Base-by-base conservation (phyloP, 768 basidiomycete genomes). In the Boletus patriciae region DNA sequence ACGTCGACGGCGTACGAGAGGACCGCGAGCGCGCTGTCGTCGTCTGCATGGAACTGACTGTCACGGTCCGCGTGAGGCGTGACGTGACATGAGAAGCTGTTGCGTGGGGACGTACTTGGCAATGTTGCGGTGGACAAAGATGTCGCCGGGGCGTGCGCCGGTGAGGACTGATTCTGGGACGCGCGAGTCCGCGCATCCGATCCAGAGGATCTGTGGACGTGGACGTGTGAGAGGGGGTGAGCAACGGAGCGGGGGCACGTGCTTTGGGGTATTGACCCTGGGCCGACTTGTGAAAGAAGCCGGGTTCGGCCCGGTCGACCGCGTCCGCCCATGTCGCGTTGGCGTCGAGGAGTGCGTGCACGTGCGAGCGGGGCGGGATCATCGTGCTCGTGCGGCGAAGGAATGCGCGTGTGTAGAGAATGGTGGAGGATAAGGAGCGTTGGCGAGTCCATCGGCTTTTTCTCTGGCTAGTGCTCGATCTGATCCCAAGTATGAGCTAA, bases 91-190 rank as follows among this genome's bases (percentile, higher is more conserved):
- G 27, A 10, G 34, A 45, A 21, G 6, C 16, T 4, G 25, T 25
- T 25, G 25, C 25, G 25, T 25, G 25, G 25, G 25, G 19, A 46
- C 85, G 55, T 62, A 91, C 87, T 96, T 96, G 27, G 93, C 94
- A 58, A 96, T 85, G 72, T 95, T 95, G 46, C 94, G 78, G 74
- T 93, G 86, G 34, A 90, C 88, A 63, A 96, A 95, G 54, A 96
- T 84, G 44, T 92, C 90, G 50, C 94, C 94, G 0, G 94, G 94
- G 57, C 80, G 81, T 34, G 85, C 78, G 21, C 78, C 84, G 4
- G 88, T 86, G 61, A 92, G 71, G 61, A 91, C 83, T 21, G 84
- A 83, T 70, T 94, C 93, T 29, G 93, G 92, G 1, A 94, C 92
- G 60, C 94, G 80, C 16, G 92, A 94, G 74, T 96, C 94, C 25